phyloP scores from a whole-genome alignment of 2,329 filamentous ascomycete species.

The Aspergillus quadrilineatus region DNA sequence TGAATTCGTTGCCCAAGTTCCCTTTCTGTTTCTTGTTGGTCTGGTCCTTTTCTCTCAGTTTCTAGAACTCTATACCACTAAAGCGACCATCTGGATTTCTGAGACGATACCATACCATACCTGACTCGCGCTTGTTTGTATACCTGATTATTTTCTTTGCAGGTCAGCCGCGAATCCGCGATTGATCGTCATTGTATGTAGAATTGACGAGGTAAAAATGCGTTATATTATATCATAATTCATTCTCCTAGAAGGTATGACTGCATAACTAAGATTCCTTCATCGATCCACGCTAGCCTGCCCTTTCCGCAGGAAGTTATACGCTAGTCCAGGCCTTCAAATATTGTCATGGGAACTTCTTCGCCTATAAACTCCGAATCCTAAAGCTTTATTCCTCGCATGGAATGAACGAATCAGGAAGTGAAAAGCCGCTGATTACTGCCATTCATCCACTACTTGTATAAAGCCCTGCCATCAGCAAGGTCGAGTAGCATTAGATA shows the following conservation, averaged over 20 bases:
- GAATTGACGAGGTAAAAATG: conserved; percentile 1
- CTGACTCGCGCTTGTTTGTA: conserved; percentile 6
- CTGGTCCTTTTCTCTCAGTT: conserved; percentile 10
- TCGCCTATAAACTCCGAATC: no score
- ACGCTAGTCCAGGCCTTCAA: no score
- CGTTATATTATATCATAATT: not conserved
- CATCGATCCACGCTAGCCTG: no score
- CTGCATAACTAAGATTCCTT: no score
- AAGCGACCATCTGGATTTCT: not conserved
- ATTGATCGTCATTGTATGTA: not conserved
- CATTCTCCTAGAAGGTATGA: not conserved
- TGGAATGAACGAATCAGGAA: no score
- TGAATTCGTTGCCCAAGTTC: conserved; percentile 17
- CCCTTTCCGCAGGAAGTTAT: no score
- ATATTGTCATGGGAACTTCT: no score
- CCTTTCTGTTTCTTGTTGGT: conserved; percentile 7
- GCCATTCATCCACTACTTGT: not conserved
- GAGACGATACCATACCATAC: not conserved
- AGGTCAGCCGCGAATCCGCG: not conserved
- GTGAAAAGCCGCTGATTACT: not conserved
- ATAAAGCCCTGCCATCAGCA: not conserved
- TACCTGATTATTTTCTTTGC: conserved; percentile 1
- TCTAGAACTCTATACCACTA: conserved; percentile 7
- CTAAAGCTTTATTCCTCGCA: no score
- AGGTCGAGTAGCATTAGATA: no score